phyloP scores from a whole-genome alignment of 2,329 filamentous ascomycete species.

The Sporothrix globosa region DNA sequence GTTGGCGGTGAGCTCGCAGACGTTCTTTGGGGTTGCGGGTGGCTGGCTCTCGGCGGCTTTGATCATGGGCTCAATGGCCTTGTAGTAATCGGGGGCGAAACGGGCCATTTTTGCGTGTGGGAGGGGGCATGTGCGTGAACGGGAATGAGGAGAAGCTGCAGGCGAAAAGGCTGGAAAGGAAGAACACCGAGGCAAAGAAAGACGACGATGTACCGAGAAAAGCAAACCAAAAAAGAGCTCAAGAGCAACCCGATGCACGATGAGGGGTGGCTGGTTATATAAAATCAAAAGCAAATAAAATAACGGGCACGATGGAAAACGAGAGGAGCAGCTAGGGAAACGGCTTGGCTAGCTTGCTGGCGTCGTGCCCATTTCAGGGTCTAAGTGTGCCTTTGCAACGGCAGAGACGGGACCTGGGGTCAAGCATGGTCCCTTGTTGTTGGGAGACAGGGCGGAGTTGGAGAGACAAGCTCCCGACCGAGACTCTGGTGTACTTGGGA shows the following conservation, averaged over 20 bases:
- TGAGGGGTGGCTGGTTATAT: constrained; percentile 9
- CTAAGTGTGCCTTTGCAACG: background rate
- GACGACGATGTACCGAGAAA: background rate
- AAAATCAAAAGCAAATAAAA: background rate
- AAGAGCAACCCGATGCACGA: background rate
- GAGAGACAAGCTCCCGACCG: background rate
- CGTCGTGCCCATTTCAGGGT: background rate
- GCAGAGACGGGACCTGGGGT: background rate
- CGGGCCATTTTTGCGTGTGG: constrained; percentile 15
- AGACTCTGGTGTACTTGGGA: too few relatives aligned
- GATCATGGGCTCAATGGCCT: constrained; percentile 31
- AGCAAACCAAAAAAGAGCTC: background rate
- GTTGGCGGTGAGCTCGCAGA: constrained; percentile 26
- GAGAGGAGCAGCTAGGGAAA: background rate
- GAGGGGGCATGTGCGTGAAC: background rate
- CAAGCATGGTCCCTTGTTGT: background rate
- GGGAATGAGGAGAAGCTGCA: background rate
- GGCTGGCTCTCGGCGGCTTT: constrained; percentile 24
- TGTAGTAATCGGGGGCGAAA: constrained; percentile 34
- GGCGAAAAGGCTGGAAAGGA: background rate
- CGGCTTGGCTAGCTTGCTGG: background rate
- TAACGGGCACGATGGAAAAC: background rate
- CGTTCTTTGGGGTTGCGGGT: constrained; percentile 16
- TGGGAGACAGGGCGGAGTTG: background rate
- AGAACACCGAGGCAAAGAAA: background rate